Base-by-base conservation (phyloP, 2,329 filamentous ascomycete genomes). In the Reticulascus tulasneorum region DNA sequence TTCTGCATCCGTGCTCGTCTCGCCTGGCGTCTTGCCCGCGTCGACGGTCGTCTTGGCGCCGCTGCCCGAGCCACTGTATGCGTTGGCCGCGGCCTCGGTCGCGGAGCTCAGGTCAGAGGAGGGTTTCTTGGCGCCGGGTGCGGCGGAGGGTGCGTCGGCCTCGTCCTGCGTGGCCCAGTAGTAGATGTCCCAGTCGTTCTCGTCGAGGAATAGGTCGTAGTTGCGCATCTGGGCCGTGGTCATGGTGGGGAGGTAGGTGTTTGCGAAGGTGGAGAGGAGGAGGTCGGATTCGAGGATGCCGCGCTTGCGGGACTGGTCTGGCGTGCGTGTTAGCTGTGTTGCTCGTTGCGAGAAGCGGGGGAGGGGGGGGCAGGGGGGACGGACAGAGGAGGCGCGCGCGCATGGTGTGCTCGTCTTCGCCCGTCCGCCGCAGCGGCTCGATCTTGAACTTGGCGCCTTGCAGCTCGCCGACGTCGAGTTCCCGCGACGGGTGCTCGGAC, bases 161-260 rank as follows among this genome's bases (percentile, higher is more conserved):
- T 82, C 73, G 50, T 88, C 81, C 63, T 98, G 93, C 12, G 93
- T 98, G 4, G 86, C 88, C 93, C 93, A 98, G 74, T 98, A 98
- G 73, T 98, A 98, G 44, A 98, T 96, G 60, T 98, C 93, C 93
- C 93, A 98, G 69, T 98, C 93, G 64, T 98, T 98, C 67, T 98
- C 93, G 63, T 98, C 93, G 38, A 98, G 80, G 70, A 98, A 94
- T 19, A 75, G 69, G 60, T 97, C 91, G 69, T 93, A 97, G 63
- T 94, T 79, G 51, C 77, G 64, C 50, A 97, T 80, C 56, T 94
- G 85, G 33, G 71, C 63, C 6, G 69, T 62, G 2, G 76, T 77
- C 86, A 98, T 94, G 43, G 67, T 68, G 27, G 73, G 69, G 16
- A 98, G 81, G 63, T 94, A 75, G 36, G 73, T 69, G 48, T 91